Evolutionary conservation across 1,284 basidiomycete species (phyloP).

Genomic region (Puccinia horiana): DNA sequence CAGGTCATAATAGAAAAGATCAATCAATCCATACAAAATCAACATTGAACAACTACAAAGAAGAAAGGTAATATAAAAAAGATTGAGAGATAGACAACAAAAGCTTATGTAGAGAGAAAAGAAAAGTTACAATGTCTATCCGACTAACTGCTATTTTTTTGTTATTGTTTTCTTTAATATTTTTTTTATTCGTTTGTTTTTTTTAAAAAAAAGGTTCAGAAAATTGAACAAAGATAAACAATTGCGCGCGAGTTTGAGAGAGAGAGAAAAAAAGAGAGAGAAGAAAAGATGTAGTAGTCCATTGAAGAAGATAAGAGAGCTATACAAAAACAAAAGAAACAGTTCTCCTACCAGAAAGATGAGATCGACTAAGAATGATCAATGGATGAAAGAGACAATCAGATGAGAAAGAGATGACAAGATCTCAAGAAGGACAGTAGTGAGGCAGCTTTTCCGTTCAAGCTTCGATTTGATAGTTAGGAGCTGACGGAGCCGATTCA

Average conservation of each 20-base stretch:
- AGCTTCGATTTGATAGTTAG: neutral
- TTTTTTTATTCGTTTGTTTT: too few species aligned
- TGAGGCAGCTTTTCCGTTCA: too few species aligned
- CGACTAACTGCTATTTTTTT: neutral
- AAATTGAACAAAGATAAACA: conserved; percentile 1
- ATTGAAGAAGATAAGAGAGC: neutral
- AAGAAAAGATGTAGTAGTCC: neutral
- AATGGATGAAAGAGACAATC: neutral
- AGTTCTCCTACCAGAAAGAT: neutral
- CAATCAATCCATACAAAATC: neutral
- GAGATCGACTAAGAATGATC: neutral
- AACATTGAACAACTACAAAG: neutral
- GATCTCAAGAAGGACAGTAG: conserved; percentile 11
- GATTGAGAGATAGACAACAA: neutral
- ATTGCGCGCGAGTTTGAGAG: neutral
- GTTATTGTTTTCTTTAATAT: neutral
- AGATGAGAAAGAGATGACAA: neutral
- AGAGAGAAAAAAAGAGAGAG: neutral
- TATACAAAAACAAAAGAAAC: neutral
- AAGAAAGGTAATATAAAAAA: neutral
- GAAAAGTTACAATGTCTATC: neutral
- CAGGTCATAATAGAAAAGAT: too few species aligned
- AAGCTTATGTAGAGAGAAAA: too few species aligned
- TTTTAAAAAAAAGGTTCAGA: neutral
- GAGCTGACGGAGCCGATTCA: neutral